Conservation (phyloP, 164 flowering plant genomes). For the Berberis thunbergii region DNA sequence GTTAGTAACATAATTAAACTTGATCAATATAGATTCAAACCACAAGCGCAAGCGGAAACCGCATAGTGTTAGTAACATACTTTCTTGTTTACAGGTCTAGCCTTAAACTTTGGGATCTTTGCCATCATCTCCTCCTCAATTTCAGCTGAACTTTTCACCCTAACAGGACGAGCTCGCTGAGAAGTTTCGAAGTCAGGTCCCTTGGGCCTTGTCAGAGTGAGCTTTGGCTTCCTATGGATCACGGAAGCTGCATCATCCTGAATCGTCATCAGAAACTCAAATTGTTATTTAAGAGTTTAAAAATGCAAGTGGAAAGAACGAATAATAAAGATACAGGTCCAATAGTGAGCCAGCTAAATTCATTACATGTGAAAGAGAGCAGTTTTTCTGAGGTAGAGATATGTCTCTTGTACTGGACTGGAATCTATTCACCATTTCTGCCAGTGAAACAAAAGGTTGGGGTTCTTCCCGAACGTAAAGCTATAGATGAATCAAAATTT, state of each 20-base stretch:
- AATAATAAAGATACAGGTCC: not conserved
- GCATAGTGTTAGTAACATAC: conserved; percentile 11
- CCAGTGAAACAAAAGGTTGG: conserved; percentile 68
- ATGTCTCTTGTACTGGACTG: conserved; percentile 62
- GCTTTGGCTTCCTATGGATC: conserved; percentile 45
- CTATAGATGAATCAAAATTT: conserved; percentile 18
- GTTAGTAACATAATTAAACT: not conserved
- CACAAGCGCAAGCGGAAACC: not conserved
- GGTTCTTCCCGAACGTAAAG: conserved; percentile 67
- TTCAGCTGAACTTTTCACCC: conserved; percentile 77
- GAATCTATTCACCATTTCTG: conserved; percentile 79
- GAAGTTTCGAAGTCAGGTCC: conserved; percentile 84
- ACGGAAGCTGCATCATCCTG: conserved; percentile 33
- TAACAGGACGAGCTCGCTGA: conserved; percentile 59
- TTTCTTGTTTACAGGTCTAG: conserved; percentile 89
- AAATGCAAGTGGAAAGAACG: not conserved
- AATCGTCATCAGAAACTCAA: not conserved
- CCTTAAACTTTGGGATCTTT: conserved; percentile 88
- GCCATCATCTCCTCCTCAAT: conserved; percentile 97
- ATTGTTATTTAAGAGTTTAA: not conserved
- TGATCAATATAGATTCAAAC: not conserved
- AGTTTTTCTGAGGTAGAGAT: too few species aligned
- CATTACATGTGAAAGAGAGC: conserved; percentile 45
- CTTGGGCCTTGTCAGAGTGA: conserved; percentile 75
- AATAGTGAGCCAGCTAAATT: not conserved